phyloP scores from a whole-genome alignment of 2,329 filamentous ascomycete species.

The Penicillium sp. region DNA sequence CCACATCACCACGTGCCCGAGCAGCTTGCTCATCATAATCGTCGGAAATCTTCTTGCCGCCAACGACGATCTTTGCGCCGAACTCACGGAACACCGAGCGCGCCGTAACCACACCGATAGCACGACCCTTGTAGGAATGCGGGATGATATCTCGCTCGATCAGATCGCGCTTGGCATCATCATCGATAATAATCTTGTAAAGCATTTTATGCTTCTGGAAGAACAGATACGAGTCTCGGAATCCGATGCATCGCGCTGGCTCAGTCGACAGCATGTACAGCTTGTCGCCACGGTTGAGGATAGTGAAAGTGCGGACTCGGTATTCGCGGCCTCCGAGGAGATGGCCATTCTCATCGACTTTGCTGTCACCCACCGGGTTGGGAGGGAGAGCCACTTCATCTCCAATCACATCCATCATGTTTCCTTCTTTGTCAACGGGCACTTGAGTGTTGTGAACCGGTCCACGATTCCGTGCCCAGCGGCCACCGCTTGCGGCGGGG shows the following conservation, averaged over 20 bases:
- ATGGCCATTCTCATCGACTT: conserved; percentile 88
- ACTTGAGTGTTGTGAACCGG: conserved; percentile 80
- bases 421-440: conserved; percentile 91
- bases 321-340: conserved; percentile 87
- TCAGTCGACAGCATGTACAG: conserved; percentile 99
- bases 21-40: conserved; percentile 85
- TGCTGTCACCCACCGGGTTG: conserved; percentile 86
- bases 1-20: conserved; percentile 76
- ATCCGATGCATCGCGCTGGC: conserved; percentile 93
- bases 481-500: conserved; percentile 60
- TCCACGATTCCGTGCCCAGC: conserved; percentile 76
- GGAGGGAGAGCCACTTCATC: conserved; percentile 91
- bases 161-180: conserved; percentile 95
- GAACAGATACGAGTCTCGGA: conserved; percentile 97
- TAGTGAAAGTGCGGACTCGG: conserved; percentile 91
- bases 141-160: conserved; percentile 96
- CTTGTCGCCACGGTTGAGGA: conserved; percentile 79
- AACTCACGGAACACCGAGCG: conserved; percentile 97
- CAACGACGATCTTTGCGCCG: conserved; percentile 90
- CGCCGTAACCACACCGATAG: conserved; percentile 95
- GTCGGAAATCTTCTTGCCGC: conserved; percentile 82
- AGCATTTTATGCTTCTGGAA: conserved; percentile 97
- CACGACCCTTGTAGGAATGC: conserved; percentile 96
- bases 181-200: conserved; percentile 97
- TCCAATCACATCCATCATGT: conserved; percentile 84